Conservation (phyloP, 1,139 yeast species). For the Debaryomyces singareniensis region DNA sequence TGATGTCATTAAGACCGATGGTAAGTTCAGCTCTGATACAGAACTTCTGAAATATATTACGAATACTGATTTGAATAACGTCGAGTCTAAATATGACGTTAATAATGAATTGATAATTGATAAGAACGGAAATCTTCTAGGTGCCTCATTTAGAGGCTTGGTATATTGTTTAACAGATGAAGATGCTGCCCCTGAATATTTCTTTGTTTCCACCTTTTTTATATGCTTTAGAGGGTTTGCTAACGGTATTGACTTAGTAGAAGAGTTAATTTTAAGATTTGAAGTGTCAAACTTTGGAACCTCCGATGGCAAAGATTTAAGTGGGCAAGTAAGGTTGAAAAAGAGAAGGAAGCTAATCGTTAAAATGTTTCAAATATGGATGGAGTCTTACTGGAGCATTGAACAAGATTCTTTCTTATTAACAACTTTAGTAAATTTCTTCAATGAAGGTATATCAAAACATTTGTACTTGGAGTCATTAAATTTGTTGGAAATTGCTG, state of each 20-base stretch:
- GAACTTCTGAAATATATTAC: constrained; percentile 34
- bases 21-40: constrained; percentile 28
- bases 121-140: constrained; percentile 50
- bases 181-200: constrained; percentile 58
- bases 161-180: constrained; percentile 72
- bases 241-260: constrained; percentile 61
- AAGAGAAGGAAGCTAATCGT: constrained; percentile 64
- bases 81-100: constrained; percentile 10
- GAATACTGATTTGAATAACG: constrained; percentile 8
- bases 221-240: constrained; percentile 76
- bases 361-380: constrained; percentile 71
- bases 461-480: constrained; percentile 60
- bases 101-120: constrained; percentile 45
- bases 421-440: constrained; percentile 67
- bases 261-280: constrained; percentile 62
- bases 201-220: constrained; percentile 71
- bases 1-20: constrained; percentile 41
- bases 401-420: constrained; percentile 53
- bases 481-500: constrained; percentile 54
- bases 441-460: constrained; percentile 61
- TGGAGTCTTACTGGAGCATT: constrained; percentile 81
- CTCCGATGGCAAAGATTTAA: constrained; percentile 27
- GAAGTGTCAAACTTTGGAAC: constrained; percentile 39
- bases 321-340: constrained; percentile 47
- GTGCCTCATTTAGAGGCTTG: constrained; percentile 75